phyloP scores from a whole-genome alignment of 805 yeast species.

The Candida qinlingensis region DNA sequence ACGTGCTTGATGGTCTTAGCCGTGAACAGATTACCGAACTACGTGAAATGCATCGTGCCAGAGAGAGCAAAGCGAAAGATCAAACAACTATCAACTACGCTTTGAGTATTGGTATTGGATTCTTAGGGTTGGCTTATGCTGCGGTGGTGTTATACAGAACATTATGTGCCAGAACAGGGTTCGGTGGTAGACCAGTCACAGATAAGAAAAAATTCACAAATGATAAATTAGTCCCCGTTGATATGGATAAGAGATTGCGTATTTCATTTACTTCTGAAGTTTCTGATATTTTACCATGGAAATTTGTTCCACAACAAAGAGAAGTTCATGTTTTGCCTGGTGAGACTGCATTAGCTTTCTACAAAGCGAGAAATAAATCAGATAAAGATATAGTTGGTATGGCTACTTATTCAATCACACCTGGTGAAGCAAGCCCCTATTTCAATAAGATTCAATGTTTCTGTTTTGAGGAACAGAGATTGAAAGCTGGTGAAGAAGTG shows the following conservation, averaged over 20 bases:
- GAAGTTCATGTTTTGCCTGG: constrained; percentile 94
- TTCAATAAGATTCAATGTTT: constrained; percentile 97
- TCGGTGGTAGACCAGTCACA: constrained; percentile 93
- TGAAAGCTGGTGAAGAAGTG: constrained; percentile 93
- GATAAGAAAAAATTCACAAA: constrained; percentile 75
- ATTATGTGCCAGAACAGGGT: constrained; percentile 91
- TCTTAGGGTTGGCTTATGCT: constrained; percentile 76
- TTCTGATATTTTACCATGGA: constrained; percentile 90
- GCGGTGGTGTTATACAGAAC: constrained; percentile 92
- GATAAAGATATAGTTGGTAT: constrained; percentile 92
- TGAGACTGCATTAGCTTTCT: constrained; percentile 94
- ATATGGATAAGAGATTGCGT: constrained; percentile 72
- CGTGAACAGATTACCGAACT: constrained; percentile 22
- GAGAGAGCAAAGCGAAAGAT: constrained; percentile 16
- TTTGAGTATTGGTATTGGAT: constrained; percentile 60
- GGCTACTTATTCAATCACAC: constrained; percentile 97
- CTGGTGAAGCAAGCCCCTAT: constrained; percentile 94
- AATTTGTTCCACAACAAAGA: constrained; percentile 87
- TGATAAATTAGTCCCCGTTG: constrained; percentile 84
- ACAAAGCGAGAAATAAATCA: constrained; percentile 82
- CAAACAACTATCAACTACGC: constrained; percentile 59
- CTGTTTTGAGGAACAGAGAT: constrained; percentile 94
- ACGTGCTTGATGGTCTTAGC: constrained; percentile 16
- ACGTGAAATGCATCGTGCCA: constrained; percentile 17
- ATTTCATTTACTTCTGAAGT: constrained; percentile 91